Conservation (phyloP, 148 eudicot genomes). For the Diospyros kaki region DNA sequence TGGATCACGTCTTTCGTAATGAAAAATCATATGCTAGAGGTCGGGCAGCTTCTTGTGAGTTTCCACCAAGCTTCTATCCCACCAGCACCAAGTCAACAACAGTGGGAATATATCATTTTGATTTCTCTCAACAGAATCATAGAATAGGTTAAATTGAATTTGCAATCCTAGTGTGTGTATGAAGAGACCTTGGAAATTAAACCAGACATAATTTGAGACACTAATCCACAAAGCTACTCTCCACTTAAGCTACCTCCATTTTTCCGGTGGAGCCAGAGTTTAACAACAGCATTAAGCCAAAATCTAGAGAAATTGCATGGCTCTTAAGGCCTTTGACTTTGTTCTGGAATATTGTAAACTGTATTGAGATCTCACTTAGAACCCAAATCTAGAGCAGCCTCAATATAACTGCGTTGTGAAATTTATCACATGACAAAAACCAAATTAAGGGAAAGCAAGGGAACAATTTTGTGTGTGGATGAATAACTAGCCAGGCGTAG, state of each 20-base stretch:
- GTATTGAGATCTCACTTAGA: neutral
- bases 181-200: neutral
- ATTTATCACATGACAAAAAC: too few species aligned
- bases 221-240: too few species aligned
- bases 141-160: neutral
- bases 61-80: neutral
- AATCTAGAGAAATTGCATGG: neutral
- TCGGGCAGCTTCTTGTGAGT: neutral
- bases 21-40: neutral
- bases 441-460: neutral
- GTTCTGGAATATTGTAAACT: neutral
- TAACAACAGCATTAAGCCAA: neutral
- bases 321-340: neutral
- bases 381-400: neutral
- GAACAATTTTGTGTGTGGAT: neutral
- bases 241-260: too few species aligned
- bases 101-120: neutral
- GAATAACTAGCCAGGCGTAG: neutral
- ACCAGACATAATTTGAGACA: neutral
- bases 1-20: neutral
- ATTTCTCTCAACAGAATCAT: neutral
- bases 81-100: neutral
- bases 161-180: neutral
- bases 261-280: too few species aligned
- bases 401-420: neutral